Evolutionary conservation across 2,329 filamentous ascomycete genomes (phyloP), one percentile per base, ranked within the genome.

Genomic region (Xylariaceae sp.): DNA sequence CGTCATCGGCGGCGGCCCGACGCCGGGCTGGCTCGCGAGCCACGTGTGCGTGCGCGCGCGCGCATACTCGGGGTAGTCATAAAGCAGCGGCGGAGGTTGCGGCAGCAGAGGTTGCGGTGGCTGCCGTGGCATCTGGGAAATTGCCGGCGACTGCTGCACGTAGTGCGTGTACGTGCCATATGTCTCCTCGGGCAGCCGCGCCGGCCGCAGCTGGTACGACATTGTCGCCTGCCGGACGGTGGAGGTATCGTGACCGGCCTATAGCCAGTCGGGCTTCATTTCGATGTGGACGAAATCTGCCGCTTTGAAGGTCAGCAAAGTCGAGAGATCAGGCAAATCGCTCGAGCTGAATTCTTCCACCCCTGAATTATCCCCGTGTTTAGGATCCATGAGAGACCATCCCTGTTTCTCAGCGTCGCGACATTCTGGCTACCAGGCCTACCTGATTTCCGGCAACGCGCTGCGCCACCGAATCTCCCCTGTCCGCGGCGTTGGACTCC

Each of bases 171-270:
- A 33, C 9, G 37, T 13, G n/a, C 22, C 31, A 12, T 33, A 22
- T 35, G 30, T 18, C 25, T 31, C 23, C 29, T 24, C 24, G 36
- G 31, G 22, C 25, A 29, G 23, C 15, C 39, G 37, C 18, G 36
- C 10, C 7, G 45, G 41, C 5, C 43, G 39, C 12, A 47, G 32
- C 36, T 47, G 40, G 18, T 44, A 47, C 32, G 45, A 45, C 45
- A 47, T 47, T 23, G 30, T 36, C 31, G 14, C 10, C 22, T 23
- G 21, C 8, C n/a, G 21, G 8, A n/a, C 21, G 21, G 8, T 8
- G 21, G 8, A 23, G 8, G n/a, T 23, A 23, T 23, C n/a, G 24
- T 26, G 12, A 26, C n/a, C n/a, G n/a, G 24, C 24, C 24, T 26
- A 11, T 26, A 13, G n/a, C 24, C 12, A 6, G 24, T 13, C 12